Evolutionary conservation across 768 basidiomycete species (phyloP).

Genomic region (Lactifluus volemus): DNA sequence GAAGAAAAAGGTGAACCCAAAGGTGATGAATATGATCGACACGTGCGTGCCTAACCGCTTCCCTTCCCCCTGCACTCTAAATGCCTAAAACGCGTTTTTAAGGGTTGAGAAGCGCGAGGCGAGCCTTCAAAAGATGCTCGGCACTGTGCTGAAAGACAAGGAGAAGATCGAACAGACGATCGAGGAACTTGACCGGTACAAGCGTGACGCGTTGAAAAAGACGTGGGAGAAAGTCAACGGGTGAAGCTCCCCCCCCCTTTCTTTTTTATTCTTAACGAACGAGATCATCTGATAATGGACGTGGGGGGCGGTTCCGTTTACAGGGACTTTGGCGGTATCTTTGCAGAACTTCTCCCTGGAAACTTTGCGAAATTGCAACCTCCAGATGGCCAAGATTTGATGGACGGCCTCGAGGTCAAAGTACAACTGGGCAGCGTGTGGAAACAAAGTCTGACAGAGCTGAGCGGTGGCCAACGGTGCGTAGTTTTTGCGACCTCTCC

Average conservation of each 20-base stretch:
- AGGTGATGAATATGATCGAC: slow-evolving; percentile 94
- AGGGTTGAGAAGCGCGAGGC: slow-evolving; percentile 93
- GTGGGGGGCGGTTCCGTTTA: no score
- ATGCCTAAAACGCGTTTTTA: slow-evolving; percentile 3
- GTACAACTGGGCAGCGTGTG: slow-evolving; percentile 91
- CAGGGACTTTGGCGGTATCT: slow-evolving; percentile 95
- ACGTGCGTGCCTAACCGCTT: slow-evolving; percentile 41
- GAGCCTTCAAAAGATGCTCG: slow-evolving; percentile 80
- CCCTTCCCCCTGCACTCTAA: neutral
- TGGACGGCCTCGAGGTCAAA: slow-evolving; percentile 95
- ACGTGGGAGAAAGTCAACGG: slow-evolving; percentile 95
- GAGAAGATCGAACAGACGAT: slow-evolving; percentile 93
- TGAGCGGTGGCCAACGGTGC: slow-evolving; percentile 94
- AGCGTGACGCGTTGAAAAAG: slow-evolving; percentile 85
- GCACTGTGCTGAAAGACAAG: slow-evolving; percentile 85
- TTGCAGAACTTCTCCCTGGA: slow-evolving; percentile 89
- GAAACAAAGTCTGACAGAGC: slow-evolving; percentile 95
- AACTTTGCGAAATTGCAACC: slow-evolving; percentile 95
- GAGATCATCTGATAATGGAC: neutral
- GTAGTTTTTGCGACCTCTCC: slow-evolving; percentile 18
- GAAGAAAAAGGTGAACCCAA: slow-evolving; percentile 94
- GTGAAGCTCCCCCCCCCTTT: slow-evolving; percentile 36
- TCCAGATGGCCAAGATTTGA: slow-evolving; percentile 88
- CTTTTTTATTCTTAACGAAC: neutral
- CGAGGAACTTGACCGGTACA: slow-evolving; percentile 86